phyloP scores from a whole-genome alignment of 2,329 filamentous ascomycete genomes.

The Penicillium decumbens region DNA sequence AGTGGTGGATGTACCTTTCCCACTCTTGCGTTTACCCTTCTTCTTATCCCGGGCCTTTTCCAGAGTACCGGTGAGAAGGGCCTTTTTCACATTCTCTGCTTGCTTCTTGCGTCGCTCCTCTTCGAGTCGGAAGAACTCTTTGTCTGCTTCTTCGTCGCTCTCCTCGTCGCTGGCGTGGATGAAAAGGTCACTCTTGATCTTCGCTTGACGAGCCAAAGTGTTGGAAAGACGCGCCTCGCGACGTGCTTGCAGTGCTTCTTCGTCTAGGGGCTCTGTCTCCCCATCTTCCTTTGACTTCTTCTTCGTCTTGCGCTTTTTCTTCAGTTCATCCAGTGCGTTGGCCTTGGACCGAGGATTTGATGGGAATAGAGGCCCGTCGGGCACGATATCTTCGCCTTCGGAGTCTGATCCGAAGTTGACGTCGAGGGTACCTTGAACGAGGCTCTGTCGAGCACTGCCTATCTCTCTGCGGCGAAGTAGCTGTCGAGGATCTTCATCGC shows the following conservation, averaged over 20 bases:
- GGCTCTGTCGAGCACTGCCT: slow-evolving; percentile 36
- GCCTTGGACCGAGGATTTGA: slow-evolving; percentile 46
- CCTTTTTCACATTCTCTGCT: slow-evolving; percentile 47
- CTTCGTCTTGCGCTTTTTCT: slow-evolving; percentile 56
- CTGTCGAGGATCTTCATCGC: slow-evolving; percentile 68
- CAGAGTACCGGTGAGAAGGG: slow-evolving; percentile 41
- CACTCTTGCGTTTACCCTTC: slow-evolving; percentile 29
- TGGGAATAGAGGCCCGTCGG: slow-evolving; percentile 63
- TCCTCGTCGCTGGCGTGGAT: slow-evolving; percentile 86
- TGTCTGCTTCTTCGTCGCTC: slow-evolving; percentile 69
- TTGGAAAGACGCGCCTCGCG: slow-evolving; percentile 60
- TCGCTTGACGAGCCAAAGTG: slow-evolving; percentile 69
- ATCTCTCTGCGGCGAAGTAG: slow-evolving; percentile 67
- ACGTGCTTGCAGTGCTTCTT: slow-evolving; percentile 56
- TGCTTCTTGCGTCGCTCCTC: slow-evolving; percentile 60
- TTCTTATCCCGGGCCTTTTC: slow-evolving; percentile 30
- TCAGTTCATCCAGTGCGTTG: slow-evolving; percentile 55
- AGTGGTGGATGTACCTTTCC: slow-evolving; percentile 19
- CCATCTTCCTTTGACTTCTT: slow-evolving; percentile 48
- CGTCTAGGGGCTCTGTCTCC: slow-evolving; percentile 55
- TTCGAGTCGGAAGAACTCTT: slow-evolving; percentile 73
- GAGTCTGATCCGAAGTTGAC: slow-evolving; percentile 67
- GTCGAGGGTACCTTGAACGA: slow-evolving; percentile 37
- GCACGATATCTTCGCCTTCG: slow-evolving; percentile 56
- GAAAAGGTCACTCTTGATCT: slow-evolving; percentile 79